Base-by-base conservation (phyloP, 805 yeast species). In the Lipomyces sp. region DNA sequence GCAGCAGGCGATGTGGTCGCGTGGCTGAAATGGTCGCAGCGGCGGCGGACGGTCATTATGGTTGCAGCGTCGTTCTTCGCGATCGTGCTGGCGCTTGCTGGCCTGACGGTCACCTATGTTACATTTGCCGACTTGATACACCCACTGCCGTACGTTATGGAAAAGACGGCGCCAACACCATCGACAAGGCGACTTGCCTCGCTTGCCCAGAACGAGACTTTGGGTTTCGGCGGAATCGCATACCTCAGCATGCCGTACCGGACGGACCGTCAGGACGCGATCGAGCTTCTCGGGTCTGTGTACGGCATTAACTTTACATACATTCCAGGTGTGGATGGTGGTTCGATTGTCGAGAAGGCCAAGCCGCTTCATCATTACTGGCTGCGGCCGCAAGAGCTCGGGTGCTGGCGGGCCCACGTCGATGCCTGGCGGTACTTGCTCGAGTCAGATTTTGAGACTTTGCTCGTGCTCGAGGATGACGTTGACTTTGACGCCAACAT, bases 401-500 rank as follows among this genome's bases (percentile, higher is more conserved):
- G 68, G 4, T 65, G 65, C 60, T 65, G 68, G 68, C 39, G 68
- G 6, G 68, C 65, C 11, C 68, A 65, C 33, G 65, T 63, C 34
- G 59, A 65, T 57, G 68, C 63, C 6, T 62, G 65, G 65, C 48
- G 64, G 32, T 58, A 62, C 32, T 37, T 65, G 57, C 63, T 65
- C 24, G 65, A 64, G 48, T 42, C 63, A 24, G 59, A 42, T 37
- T 37, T 58, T 4, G 65, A 65, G 53, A 62, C 68, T 13, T 15
- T 62, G 60, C 57, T 65, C 34, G 53, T 65, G 48, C 59, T 65
- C 30, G 68, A 65, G 39, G 68, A 65, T 35, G 68, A 65, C 37
- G 61, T 64, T 32, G 68, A 64, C 56, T 64, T 59, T 57, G 68
- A 64, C 42, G 60, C 62, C 24, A 60, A 62, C 35, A 50, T 64